Conservation (phyloP, 2,329 filamentous ascomycete genomes). For the Huntiella omanensis region DNA sequence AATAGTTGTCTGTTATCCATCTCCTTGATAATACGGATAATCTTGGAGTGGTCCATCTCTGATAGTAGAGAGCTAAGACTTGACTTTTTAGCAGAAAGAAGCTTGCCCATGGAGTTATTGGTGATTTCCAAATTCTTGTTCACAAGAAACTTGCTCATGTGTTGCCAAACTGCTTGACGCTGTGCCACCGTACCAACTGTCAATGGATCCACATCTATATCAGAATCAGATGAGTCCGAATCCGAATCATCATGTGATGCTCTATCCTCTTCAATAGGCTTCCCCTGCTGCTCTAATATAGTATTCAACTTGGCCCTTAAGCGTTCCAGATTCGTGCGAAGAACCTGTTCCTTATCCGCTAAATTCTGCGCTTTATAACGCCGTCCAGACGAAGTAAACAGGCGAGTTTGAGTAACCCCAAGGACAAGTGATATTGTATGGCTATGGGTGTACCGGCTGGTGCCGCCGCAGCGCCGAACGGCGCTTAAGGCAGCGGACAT, state of each 20-base stretch:
- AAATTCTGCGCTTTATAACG: too few relatives aligned
- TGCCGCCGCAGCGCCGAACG: background rate
- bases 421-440: too few relatives aligned
- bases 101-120: background rate
- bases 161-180: conserved; percentile 3
- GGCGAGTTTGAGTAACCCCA: too few relatives aligned
- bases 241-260: too few relatives aligned
- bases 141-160: conserved; percentile 1
- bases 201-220: too few relatives aligned
- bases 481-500: background rate
- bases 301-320: too few relatives aligned
- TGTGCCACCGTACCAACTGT: conserved; percentile 1
- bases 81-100: background rate
- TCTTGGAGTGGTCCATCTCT: background rate
- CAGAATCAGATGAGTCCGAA: too few relatives aligned
- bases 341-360: too few relatives aligned
- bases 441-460: background rate
- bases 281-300: too few relatives aligned
- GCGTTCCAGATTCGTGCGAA: too few relatives aligned
- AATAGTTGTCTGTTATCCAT: conserved; percentile 6
- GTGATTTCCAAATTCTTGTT: background rate
- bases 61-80: background rate
- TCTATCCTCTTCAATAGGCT: too few relatives aligned
- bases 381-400: too few relatives aligned
- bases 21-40: conserved; percentile 3